Evolutionary conservation across 352 stramenopile species (phyloP).

Genomic region (Globisporangium nodosum): DNA sequence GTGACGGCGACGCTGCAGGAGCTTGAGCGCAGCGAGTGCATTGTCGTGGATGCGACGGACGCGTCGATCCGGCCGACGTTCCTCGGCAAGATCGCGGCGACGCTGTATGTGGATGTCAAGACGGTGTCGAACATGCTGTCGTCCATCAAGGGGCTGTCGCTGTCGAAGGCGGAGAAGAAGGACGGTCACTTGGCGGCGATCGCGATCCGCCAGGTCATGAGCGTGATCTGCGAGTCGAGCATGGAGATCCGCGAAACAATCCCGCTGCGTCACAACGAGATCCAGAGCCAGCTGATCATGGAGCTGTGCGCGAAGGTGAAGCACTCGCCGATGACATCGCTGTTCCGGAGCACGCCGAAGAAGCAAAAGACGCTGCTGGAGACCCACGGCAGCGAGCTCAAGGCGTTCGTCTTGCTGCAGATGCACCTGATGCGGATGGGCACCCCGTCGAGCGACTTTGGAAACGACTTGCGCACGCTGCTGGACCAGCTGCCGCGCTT

Average conservation of each 20-base stretch:
- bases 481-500: slow-evolving; percentile 95
- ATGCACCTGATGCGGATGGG: slow-evolving; percentile 90
- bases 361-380: slow-evolving; percentile 57
- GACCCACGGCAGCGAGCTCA: slow-evolving; percentile 75
- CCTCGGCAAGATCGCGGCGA: slow-evolving; percentile 90
- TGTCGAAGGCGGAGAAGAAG: slow-evolving; percentile 10
- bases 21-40: slow-evolving; percentile 86
- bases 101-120: slow-evolving; percentile 95
- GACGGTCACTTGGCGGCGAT: slow-evolving; percentile 10
- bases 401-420: slow-evolving; percentile 91
- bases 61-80: slow-evolving; percentile 68
- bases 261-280: slow-evolving; percentile 97
- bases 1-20: slow-evolving; percentile 69
- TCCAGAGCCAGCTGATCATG: slow-evolving; percentile 68
- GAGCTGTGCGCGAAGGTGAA: slow-evolving; percentile 54
- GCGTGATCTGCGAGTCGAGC: slow-evolving; percentile 59
- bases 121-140: slow-evolving; percentile 75
- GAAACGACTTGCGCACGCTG: slow-evolving; percentile 95
- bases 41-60: slow-evolving; percentile 46
- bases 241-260: slow-evolving; percentile 93
- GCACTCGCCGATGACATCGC: slow-evolving; percentile 50
- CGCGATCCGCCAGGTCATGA: slow-evolving; percentile 28
- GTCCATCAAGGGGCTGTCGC: slow-evolving; percentile 21
- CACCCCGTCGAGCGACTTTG: slow-evolving; percentile 97
- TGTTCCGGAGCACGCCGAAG: slow-evolving; percentile 41